These are phyloP conservation scores for Neurospora sp. DNA, from an alignment of 495 filamentous ascomycete species.

Conservation along the genomic window DNA sequence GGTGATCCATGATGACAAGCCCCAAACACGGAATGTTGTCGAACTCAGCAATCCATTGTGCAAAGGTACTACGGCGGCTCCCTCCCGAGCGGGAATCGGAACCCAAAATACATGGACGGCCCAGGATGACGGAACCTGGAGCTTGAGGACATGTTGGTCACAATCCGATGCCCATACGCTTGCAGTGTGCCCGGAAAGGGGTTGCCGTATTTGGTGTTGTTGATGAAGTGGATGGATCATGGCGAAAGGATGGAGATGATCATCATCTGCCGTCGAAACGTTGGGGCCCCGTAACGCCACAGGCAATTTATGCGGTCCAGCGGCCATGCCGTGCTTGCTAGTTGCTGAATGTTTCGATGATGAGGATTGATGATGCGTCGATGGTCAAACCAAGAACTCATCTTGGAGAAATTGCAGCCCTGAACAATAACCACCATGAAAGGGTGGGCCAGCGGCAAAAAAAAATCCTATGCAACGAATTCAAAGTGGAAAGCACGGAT, in stretches of 20 bases:
- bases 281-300: background rate
- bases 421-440: conserved; percentile 1
- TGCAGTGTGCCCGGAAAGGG: background rate
- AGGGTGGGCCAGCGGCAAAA: conserved; percentile 8
- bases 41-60: background rate
- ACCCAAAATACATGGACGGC: background rate
- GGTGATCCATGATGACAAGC: background rate
- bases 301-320: background rate
- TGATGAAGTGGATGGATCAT: background rate
- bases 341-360: background rate
- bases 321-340: background rate
- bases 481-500: background rate
- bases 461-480: background rate
- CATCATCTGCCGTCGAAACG: background rate
- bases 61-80: background rate
- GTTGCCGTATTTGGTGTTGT: background rate
- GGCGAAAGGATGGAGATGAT: background rate
- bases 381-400: background rate
- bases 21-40: background rate
- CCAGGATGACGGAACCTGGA: background rate
- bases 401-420: conserved; percentile 4
- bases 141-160: background rate
- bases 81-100: background rate
- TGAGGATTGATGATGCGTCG: background rate
- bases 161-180: background rate